Evolutionary conservation across 1,139 yeast genomes (phyloP).

Genomic region (Geotrichum carabidarum): DNA sequence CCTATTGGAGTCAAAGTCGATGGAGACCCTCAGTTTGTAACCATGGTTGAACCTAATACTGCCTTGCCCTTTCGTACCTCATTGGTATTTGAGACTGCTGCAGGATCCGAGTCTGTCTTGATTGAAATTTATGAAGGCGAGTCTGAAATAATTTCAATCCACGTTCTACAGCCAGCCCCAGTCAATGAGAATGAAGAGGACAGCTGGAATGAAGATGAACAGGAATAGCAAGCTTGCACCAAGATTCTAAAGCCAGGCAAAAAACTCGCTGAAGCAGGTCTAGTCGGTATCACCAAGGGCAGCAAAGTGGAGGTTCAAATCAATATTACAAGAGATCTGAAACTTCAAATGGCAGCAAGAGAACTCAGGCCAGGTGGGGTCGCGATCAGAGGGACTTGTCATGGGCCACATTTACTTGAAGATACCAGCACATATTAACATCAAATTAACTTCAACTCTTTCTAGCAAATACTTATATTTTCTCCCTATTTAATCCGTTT

Average conservation of each 20-base stretch:
- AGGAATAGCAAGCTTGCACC: conserved; percentile 71
- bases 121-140: conserved; percentile 82
- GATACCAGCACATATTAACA: neutral
- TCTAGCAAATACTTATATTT: neutral
- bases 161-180: conserved; percentile 55
- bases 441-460: neutral
- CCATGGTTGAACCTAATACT: conserved; percentile 77
- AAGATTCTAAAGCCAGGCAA: conserved; percentile 71
- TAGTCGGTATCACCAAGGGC: conserved; percentile 68
- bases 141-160: conserved; percentile 70
- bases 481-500: neutral
- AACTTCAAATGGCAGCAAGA: conserved; percentile 77
- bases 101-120: conserved; percentile 52
- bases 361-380: conserved; percentile 63
- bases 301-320: conserved; percentile 70
- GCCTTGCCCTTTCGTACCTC: conserved; percentile 88
- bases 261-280: conserved; percentile 71
- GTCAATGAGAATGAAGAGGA: conserved; percentile 53
- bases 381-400: conserved; percentile 33
- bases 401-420: conserved; percentile 21
- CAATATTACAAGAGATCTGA: conserved; percentile 80
- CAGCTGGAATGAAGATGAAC: conserved; percentile 56
- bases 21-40: conserved; percentile 48
- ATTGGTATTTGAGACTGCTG: conserved; percentile 52
- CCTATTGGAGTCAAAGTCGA: conserved; percentile 82